These are phyloP conservation scores for Auricularia cornea DNA, from an alignment of 768 basidiomycete species.

Conservation along the genomic window DNA sequence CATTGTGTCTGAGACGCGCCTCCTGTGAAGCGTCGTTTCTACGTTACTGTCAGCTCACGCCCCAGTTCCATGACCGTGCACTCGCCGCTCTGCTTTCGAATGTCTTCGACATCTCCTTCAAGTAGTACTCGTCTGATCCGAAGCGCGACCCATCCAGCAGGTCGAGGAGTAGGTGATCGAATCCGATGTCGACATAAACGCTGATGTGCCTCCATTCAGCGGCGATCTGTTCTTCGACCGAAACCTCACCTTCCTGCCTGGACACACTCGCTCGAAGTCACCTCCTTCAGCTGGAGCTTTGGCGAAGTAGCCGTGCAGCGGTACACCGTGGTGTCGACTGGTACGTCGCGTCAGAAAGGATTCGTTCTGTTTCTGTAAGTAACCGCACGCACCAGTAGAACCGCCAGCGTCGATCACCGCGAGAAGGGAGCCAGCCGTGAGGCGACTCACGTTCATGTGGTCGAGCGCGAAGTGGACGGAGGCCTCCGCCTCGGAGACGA, in stretches of 20 bases:
- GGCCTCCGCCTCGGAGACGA: conserved; percentile 48
- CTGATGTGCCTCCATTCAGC: neutral
- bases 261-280: neutral
- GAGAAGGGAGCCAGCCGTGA: neutral
- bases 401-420: neutral
- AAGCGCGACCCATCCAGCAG: neutral
- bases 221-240: neutral
- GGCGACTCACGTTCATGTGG: conserved; percentile 6
- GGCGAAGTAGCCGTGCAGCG: neutral
- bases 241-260: neutral
- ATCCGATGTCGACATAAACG: neutral
- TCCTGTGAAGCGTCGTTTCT: neutral
- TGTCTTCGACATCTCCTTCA: neutral
- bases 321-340: neutral
- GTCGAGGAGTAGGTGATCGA: neutral
- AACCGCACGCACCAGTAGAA: neutral
- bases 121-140: neutral
- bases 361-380: neutral
- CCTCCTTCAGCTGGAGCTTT: neutral
- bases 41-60: neutral
- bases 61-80: neutral
- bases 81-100: neutral
- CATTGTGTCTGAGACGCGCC: neutral
- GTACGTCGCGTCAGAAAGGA: no score
- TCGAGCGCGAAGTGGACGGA: conserved; percentile 41